Conservation (phyloP, 2,329 filamentous ascomycete genomes). For the Calcarisporium arbuscula region DNA sequence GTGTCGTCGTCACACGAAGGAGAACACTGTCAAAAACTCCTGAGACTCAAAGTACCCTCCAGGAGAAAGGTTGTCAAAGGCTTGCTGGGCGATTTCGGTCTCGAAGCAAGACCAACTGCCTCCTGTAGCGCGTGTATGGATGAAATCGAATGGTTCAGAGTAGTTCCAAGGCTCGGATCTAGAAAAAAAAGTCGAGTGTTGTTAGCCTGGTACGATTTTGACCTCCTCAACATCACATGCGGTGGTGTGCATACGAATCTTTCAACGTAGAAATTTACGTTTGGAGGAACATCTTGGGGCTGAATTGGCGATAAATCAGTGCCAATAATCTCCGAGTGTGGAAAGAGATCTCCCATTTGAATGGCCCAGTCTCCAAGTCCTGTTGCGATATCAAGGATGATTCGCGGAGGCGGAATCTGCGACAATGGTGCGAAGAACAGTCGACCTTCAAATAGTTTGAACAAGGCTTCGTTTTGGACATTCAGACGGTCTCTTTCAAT, state of each 20-base stretch:
- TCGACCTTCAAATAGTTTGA: conserved; percentile 29
- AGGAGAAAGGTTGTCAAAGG: conserved; percentile 41
- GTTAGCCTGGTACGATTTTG: too few relatives aligned
- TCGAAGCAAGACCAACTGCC: conserved; percentile 45
- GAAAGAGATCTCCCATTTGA: conserved; percentile 58
- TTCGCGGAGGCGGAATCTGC: conserved; percentile 24
- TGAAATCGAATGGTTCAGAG: conserved; percentile 49
- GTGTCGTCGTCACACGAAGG: conserved; percentile 40
- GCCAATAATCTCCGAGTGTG: conserved; percentile 50
- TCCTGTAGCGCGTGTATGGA: conserved; percentile 44
- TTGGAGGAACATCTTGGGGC: conserved; percentile 59
- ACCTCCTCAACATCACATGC: too few relatives aligned
- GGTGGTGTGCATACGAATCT: conserved; percentile 41
- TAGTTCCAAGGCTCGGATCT: conserved; percentile 45
- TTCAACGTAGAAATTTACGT: conserved; percentile 71
- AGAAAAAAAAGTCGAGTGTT: too few relatives aligned
- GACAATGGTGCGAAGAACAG: conserved; percentile 39
- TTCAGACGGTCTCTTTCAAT: conserved; percentile 35
- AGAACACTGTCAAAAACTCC: conserved; percentile 34
- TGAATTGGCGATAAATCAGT: conserved; percentile 65
- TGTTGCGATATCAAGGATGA: conserved; percentile 37
- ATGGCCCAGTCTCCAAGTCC: conserved; percentile 56
- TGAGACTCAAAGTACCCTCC: conserved; percentile 52
- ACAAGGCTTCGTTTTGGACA: conserved; percentile 31
- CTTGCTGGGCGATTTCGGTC: conserved; percentile 43